phyloP scores from a whole-genome alignment of 108 stramenopile genomes.

The Conticribra guillardii region DNA sequence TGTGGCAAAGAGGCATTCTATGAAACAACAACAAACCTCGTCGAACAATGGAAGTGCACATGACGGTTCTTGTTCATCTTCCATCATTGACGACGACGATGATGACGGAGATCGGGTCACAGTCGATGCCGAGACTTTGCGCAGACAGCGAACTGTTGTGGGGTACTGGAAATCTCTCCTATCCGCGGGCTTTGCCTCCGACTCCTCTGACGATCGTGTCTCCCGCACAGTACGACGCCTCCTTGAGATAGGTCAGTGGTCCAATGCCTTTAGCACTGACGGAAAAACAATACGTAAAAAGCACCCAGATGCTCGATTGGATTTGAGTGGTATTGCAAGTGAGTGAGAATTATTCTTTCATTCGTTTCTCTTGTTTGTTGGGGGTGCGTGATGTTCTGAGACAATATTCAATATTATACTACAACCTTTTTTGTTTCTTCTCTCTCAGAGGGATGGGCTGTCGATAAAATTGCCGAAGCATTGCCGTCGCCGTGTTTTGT shows the following conservation, averaged over 20 bases:
- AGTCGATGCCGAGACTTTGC: conserved; percentile 21
- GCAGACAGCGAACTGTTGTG: conserved; percentile 31
- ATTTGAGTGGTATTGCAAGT: conserved; percentile 57
- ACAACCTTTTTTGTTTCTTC: no score
- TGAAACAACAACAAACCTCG: background rate
- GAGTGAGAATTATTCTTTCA: no score
- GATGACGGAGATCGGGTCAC: background rate
- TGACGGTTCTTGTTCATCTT: background rate
- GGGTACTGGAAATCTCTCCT: conserved; percentile 37
- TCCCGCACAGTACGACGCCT: conserved; percentile 35
- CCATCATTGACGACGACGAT: conserved; percentile 15
- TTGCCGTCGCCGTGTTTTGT: conserved; percentile 41
- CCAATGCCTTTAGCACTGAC: conserved; percentile 37
- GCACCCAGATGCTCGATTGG: conserved; percentile 40
- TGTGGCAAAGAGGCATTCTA: conserved; percentile 12
- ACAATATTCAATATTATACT: no score
- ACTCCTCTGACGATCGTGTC: conserved; percentile 34
- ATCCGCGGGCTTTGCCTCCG: conserved; percentile 31
- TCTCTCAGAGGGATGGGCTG: conserved; percentile 56
- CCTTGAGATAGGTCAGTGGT: conserved; percentile 41
- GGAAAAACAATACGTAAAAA: conserved; percentile 41
- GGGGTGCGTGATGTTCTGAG: no score
- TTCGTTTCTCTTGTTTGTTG: no score
- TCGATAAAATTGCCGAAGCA: conserved; percentile 49
- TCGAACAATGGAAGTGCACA: background rate